Evolutionary conservation across 768 basidiomycete species (phyloP).

Genomic region (Boletus rubroflammeus): DNA sequence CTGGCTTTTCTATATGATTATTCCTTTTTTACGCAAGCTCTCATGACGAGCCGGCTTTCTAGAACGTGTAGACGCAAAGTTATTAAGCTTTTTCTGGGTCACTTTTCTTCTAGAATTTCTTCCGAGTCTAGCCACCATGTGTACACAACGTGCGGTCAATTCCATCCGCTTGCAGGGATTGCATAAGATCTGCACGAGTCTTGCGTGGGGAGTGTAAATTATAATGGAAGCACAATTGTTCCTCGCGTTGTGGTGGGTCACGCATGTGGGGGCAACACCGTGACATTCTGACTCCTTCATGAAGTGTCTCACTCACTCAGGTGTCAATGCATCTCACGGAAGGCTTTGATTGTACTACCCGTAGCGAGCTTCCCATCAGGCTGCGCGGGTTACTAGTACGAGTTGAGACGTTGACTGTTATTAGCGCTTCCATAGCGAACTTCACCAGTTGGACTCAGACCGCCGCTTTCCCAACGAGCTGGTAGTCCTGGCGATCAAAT

Average conservation of each 20-base stretch:
- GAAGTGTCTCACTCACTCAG: background rate
- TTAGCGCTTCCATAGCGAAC: background rate
- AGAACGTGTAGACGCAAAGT: conserved; percentile 22
- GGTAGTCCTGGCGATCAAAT: conserved; percentile 1
- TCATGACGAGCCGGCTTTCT: conserved; percentile 20
- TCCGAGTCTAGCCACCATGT: conserved; percentile 8
- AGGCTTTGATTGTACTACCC: background rate
- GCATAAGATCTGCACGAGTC: conserved; percentile 6
- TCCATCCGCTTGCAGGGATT: conserved; percentile 11
- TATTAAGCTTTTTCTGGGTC: conserved; percentile 9
- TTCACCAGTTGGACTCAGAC: background rate
- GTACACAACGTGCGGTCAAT: conserved; percentile 14
- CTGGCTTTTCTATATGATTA: conserved; percentile 38
- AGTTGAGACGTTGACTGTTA: background rate
- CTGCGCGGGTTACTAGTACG: background rate
- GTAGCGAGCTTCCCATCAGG: background rate
- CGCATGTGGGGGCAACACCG: conserved; percentile 4
- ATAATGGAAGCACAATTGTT: conserved; percentile 17
- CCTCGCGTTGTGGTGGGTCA: conserved; percentile 7
- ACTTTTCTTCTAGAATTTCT: conserved; percentile 15
- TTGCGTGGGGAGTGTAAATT: conserved; percentile 19
- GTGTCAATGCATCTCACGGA: background rate
- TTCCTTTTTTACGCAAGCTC: conserved; percentile 34
- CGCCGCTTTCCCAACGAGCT: background rate
- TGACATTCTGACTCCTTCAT: background rate